These are phyloP conservation scores for Erucastrum elatum DNA, from an alignment of 345 rosid species.

Conservation along the genomic window DNA sequence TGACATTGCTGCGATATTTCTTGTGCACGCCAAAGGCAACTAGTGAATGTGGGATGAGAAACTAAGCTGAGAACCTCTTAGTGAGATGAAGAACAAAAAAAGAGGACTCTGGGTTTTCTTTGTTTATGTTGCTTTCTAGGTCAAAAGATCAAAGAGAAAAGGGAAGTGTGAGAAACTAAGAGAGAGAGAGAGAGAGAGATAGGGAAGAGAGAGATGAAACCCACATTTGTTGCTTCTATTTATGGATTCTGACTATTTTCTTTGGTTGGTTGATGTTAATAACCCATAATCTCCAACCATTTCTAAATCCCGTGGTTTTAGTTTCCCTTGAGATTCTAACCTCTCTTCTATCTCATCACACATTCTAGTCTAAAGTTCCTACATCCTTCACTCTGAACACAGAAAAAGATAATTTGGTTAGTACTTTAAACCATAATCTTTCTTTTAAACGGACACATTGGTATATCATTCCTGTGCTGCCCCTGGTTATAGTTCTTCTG, in stretches of 20 bases:
- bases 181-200: background rate
- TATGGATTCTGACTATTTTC: slow-evolving; percentile 26
- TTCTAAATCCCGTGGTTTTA: slow-evolving; percentile 31
- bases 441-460: no score
- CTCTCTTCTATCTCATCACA: background rate
- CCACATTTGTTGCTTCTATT: slow-evolving; percentile 32
- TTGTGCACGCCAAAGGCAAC: background rate
- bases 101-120: slow-evolving; percentile 16
- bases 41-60: slow-evolving; percentile 1
- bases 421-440: no score
- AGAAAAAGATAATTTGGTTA: no score
- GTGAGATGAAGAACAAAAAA: background rate
- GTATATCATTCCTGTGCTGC: no score
- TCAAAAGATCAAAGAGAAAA: slow-evolving; percentile 4
- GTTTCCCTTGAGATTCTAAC: background rate
- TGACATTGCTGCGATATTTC: slow-evolving; percentile 3
- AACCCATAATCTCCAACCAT: slow-evolving; percentile 11
- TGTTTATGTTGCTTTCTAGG: background rate
- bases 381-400: background rate
- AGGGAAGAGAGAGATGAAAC: slow-evolving; percentile 10
- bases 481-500: no score
- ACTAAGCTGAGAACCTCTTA: slow-evolving; percentile 6
- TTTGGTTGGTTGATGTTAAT: slow-evolving; percentile 34
- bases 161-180: background rate
- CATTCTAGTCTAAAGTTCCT: background rate